A percentile compares a stretch with the other conserved stretches of the same genome.
phyloP scores from a whole-genome alignment of 495 filamentous ascomycete genomes.

The Xylaria scruposa region DNA sequence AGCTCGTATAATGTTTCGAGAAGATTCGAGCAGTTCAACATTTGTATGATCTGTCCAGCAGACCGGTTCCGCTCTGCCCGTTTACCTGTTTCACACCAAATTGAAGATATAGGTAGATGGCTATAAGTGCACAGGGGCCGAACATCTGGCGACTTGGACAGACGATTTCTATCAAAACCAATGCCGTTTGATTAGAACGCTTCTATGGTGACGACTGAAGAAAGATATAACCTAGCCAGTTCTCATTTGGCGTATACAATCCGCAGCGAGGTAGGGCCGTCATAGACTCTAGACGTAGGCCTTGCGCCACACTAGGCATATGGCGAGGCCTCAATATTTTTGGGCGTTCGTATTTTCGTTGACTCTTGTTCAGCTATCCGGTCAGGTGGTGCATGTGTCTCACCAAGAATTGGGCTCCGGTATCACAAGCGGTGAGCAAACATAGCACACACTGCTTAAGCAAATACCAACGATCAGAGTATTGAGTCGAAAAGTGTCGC shows the following conservation, averaged over 20 bases:
- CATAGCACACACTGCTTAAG: not conserved
- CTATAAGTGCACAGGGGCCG: not conserved
- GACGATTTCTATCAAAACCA: not conserved
- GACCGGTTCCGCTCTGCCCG: not conserved
- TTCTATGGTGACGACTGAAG: not conserved
- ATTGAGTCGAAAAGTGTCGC: not conserved
- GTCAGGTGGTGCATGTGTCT: conserved; percentile 1
- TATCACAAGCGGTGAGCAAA: not conserved
- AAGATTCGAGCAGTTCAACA: not conserved
- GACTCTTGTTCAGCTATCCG: not conserved
- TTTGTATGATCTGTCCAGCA: not conserved
- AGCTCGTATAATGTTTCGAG: not conserved
- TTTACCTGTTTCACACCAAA: not conserved
- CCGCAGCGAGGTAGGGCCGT: too few species aligned
- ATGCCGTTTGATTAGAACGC: not conserved
- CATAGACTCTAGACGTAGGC: not conserved
- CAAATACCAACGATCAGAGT: not conserved
- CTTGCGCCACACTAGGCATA: not conserved
- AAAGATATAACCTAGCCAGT: not conserved
- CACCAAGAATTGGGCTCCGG: not conserved
- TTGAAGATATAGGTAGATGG: not conserved
- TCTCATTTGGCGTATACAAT: too few species aligned
- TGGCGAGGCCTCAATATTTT: not conserved
- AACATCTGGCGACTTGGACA: not conserved
- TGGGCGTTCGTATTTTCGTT: not conserved